Base-by-base conservation (phyloP, 106 monocot genomes). In the Dioscorea zingiberensis region DNA sequence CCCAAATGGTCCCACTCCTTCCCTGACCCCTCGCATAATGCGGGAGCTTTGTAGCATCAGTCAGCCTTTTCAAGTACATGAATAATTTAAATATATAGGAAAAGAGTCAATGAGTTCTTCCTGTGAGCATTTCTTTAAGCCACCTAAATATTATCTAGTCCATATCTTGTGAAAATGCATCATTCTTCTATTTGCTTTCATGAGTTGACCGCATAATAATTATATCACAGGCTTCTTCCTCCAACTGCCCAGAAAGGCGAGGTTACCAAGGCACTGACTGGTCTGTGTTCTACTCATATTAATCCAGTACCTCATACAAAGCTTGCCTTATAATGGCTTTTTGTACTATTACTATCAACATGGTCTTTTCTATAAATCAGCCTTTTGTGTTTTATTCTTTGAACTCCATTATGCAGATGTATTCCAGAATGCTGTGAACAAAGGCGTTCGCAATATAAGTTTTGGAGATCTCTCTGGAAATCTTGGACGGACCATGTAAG, bases 391-490 rank as follows among this genome's bases (percentile, higher is more conserved):
- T 51, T 51, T 16, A 19, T 58, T 21, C 25, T 58, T 22, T 10
- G 7, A 26, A 49, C 19, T 9, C 11, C 18, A 47, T 58, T 46
- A 72, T 74, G 55, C 67, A 98, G 92, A 72, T 81, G 92, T 98
- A 59, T 98, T 98, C 64, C 80, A 92, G 71, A 84, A 76, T 84
- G 97, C 97, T 84, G 97, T 98, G 12, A 79, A 81, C 51, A 88
- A 63, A 82, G 97, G 97, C 73, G 97, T 98, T 17, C 74, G 82
- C 18, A 98, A 76, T 67, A 86, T 98, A 72, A 98, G 97, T 75
- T 98, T 98, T 70, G 97, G 77, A 66, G 97, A 98, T 82, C 68
- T 98, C 13, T 98, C 97, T 67, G 92, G 84, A 75, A 92, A 98
- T 89, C 85, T 98, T 67, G 97, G 86, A 21, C 83, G 69, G 53